Conservation (phyloP, 1,284 basidiomycete species). For the Trametes pubescens region DNA sequence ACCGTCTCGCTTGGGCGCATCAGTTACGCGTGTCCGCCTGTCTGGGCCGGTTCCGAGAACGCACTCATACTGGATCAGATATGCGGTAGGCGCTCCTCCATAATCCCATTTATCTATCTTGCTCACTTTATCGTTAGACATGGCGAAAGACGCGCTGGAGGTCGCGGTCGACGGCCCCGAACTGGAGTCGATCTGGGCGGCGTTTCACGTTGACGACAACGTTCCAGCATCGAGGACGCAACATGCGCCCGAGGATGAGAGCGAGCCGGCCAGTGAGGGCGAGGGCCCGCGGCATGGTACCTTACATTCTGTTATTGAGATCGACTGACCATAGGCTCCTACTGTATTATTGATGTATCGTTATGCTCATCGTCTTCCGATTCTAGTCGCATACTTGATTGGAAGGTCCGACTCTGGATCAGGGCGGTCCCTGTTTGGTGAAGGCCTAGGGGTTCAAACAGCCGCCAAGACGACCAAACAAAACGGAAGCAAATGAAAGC, state of each 20-base stretch:
- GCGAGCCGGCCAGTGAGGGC: slow-evolving; percentile 15
- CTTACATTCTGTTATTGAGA: slow-evolving; percentile 5
- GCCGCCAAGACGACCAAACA: neutral
- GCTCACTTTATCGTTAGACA: slow-evolving; percentile 24
- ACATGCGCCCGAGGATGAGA: slow-evolving; percentile 22
- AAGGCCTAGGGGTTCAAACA: neutral
- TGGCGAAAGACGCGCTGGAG: slow-evolving; percentile 38
- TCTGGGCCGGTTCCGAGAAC: slow-evolving; percentile 59
- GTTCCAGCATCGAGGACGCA: slow-evolving; percentile 4
- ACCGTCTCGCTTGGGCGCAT: slow-evolving; percentile 79
- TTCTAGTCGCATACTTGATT: neutral
- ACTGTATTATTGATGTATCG: neutral
- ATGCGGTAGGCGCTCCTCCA: slow-evolving; percentile 52
- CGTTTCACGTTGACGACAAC: slow-evolving; percentile 33
- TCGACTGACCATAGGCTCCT: neutral
- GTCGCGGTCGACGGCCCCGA: slow-evolving; percentile 40
- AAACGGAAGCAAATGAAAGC: no score
- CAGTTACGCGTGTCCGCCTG: slow-evolving; percentile 73
- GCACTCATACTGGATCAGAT: slow-evolving; percentile 56
- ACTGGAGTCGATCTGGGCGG: slow-evolving; percentile 37
- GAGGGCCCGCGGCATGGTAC: neutral
- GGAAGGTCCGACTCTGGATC: neutral
- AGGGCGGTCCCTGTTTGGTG: neutral
- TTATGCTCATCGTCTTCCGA: neutral
- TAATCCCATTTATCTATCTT: no score